Percentiles rank a stretch among this genome's conserved stretches.
Evolutionary conservation across 73 alveolate genomes (phyloP).

Genomic region (Blepharisma stoltei): DNA sequence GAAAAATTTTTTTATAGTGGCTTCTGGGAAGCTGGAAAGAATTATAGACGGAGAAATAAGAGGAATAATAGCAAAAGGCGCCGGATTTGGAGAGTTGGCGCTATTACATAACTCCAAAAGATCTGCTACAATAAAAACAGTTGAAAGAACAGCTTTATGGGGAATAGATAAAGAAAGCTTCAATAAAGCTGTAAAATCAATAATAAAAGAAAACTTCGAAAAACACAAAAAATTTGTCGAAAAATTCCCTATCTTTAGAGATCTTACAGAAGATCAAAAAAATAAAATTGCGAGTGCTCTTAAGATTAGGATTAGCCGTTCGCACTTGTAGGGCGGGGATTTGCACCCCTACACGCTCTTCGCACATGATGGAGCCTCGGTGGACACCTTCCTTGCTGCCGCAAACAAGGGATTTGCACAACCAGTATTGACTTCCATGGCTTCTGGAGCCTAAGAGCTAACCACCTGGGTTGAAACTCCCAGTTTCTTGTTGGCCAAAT

Average conservation of each 20-base stretch:
- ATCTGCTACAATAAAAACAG: not conserved
- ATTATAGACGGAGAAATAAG: not conserved
- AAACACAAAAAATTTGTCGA: slow-evolving; percentile 6
- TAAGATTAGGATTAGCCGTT: not conserved
- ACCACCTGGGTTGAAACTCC: too few relatives aligned
- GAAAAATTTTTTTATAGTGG: not conserved
- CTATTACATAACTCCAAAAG: not conserved
- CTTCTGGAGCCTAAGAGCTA: too few relatives aligned
- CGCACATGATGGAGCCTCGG: too few relatives aligned
- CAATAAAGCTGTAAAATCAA: not conserved
- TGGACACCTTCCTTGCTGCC: too few relatives aligned
- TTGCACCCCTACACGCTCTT: too few relatives aligned
- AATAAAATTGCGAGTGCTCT: not conserved
- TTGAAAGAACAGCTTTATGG: slow-evolving; percentile 7
- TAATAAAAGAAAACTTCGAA: not conserved
- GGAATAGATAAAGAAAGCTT: slow-evolving; percentile 1
- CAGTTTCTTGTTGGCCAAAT: too few relatives aligned
- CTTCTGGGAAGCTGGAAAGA: not conserved
- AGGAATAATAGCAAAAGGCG: not conserved
- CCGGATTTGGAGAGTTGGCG: slow-evolving; percentile 22
- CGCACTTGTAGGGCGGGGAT: too few relatives aligned
- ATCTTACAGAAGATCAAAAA: slow-evolving; percentile 9
- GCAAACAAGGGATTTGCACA: too few relatives aligned
- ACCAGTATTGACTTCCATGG: too few relatives aligned
- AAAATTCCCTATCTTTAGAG: not conserved